Evolutionary conservation across 495 filamentous ascomycete species (phyloP).

Genomic region (Neurospora tetrasperma): DNA sequence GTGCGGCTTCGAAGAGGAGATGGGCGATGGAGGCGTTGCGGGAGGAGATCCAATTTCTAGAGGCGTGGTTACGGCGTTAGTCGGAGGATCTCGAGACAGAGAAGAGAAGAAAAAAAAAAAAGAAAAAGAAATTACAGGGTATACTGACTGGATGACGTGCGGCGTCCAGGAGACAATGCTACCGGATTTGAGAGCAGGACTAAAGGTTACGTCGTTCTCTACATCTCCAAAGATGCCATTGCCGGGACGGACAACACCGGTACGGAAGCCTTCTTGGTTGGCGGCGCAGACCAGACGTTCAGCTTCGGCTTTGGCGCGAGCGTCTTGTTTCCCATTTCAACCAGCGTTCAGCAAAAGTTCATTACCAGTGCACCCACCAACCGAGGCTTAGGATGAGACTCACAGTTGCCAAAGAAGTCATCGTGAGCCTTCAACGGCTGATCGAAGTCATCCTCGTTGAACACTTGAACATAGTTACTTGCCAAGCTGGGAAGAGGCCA

Average conservation of each 20-base stretch:
- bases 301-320: constrained; percentile 42
- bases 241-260: constrained; percentile 45
- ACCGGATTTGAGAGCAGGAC: constrained; percentile 13
- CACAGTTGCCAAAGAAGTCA: constrained; percentile 45
- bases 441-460: constrained; percentile 37
- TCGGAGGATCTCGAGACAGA: not conserved
- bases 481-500: constrained; percentile 37
- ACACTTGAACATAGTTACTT: constrained; percentile 29
- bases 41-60: constrained; percentile 37
- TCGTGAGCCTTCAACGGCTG: constrained; percentile 33
- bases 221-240: constrained; percentile 46
- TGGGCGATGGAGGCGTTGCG: constrained; percentile 50
- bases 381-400: constrained; percentile 7
- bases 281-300: constrained; percentile 41
- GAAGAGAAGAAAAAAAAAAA: too few relatives aligned
- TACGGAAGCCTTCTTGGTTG: constrained; percentile 40
- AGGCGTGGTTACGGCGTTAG: not conserved
- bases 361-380: not conserved
- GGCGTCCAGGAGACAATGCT: constrained; percentile 32
- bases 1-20: constrained; percentile 45
- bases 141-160: constrained; percentile 32
- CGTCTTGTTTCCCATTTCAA: constrained; percentile 13
- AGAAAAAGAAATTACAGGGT: not conserved
- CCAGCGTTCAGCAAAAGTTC: not conserved
- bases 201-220: constrained; percentile 35